phyloP scores from a whole-genome alignment of 371 early-diverging fungal genomes.

The Blastocladiella emersonii region DNA sequence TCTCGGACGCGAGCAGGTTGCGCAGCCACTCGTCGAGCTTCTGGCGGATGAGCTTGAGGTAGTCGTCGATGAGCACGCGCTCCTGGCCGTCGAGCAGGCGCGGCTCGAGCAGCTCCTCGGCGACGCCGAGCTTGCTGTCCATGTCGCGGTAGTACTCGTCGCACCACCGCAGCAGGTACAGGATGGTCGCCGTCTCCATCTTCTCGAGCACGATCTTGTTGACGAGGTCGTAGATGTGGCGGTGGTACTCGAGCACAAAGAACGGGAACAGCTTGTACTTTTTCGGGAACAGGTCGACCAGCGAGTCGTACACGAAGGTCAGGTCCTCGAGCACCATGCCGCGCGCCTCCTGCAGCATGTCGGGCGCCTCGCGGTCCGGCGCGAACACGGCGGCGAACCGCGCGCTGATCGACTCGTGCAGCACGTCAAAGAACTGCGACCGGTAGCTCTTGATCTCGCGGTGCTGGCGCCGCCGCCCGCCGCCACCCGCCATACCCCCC shows the following conservation, averaged over 20 bases:
- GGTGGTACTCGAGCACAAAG: constrained; percentile 86
- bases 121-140: constrained; percentile 67
- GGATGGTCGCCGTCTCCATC: constrained; percentile 58
- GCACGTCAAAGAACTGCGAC: constrained; percentile 54
- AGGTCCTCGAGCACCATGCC: constrained; percentile 80
- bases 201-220: constrained; percentile 36
- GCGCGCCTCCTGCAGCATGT: constrained; percentile 33
- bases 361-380: constrained; percentile 15
- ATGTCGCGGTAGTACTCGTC: constrained; percentile 80
- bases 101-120: constrained; percentile 82
- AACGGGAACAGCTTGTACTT: constrained; percentile 82
- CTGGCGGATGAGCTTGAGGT: constrained; percentile 65
- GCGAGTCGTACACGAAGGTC: constrained; percentile 65
- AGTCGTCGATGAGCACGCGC: constrained; percentile 67
- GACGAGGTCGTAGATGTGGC: constrained; percentile 60
- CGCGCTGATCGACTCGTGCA: constrained; percentile 50
- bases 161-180: constrained; percentile 71
- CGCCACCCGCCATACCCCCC: constrained; percentile 26
- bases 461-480: constrained; percentile 37
- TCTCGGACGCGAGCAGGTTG: constrained; percentile 70
- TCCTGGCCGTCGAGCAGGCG: constrained; percentile 82
- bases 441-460: constrained; percentile 56
- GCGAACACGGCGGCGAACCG: constrained; percentile 33
- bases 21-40: constrained; percentile 82
- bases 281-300: constrained; percentile 76